Evolutionary conservation across 2,329 filamentous ascomycete genomes (phyloP), one percentile per base, ranked within the genome.

Genomic region (Aspergillus pseudoviridinutans): DNA sequence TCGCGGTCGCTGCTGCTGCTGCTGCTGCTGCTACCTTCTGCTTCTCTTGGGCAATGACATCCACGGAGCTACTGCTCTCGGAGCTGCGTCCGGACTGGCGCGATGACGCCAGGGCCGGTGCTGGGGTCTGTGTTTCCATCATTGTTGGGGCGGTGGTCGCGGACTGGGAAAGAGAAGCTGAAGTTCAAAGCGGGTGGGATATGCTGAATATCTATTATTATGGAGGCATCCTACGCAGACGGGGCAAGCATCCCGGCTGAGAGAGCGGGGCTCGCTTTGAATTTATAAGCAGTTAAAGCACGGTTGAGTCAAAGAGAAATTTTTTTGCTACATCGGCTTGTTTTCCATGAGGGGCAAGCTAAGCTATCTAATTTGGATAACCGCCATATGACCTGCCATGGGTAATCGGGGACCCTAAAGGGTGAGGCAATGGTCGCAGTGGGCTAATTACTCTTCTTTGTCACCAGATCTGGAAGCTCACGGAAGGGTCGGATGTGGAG

Each of bases 21-120:
- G 67, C 50, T 63, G 61, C 56, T 68, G 68, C 53, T 66, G 62
- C 58, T 22, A 68, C 38, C 54, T 64, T 68, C 42, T 63, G 61
- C 56, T 68, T 68, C 53, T 67, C 66, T 29, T 57, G 56, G 14
- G 60, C 61, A 51, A 67, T 59, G 42, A 57, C 65, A 54, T 69
- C 66, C 51, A 67, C 52, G 1, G 67, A 69, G 63, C 66, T 67
- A 38, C 47, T 55, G 46, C 64, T 66, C 47, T 66, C 66, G 42
- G 67, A 69, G 63, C 63, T 64, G 44, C 67, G 60, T n/a, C 64
- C 66, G 41, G 61, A 66, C 35, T 57, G 58, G 38, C 63, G 64
- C 58, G 64, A 63, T 25, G 44, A 47, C 35, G 62, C 62, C 53
- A 66, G 57, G 47, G 59, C 62, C 27, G 61, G 56, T 25, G 44